Evolutionary conservation across 1,284 basidiomycete genomes (phyloP).

Genomic region (Neonothopanus nambi): DNA sequence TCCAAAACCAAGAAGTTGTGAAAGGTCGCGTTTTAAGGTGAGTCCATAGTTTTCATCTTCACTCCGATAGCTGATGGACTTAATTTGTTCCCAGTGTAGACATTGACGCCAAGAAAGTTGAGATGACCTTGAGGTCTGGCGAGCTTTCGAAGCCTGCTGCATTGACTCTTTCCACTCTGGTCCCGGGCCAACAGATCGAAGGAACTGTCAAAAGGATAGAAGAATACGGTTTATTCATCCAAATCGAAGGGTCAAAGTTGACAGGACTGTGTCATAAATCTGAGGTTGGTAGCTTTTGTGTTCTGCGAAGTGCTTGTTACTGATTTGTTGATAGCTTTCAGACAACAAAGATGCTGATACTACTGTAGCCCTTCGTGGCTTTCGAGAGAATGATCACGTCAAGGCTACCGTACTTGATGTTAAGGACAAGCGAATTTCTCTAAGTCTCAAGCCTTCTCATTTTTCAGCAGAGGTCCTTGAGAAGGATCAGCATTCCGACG

Average conservation of each 20-base stretch:
- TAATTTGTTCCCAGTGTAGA: slow-evolving; percentile 56
- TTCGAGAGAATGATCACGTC: slow-evolving; percentile 86
- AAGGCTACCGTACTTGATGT: slow-evolving; percentile 78
- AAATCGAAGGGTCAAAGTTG: slow-evolving; percentile 81
- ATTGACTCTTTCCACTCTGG: slow-evolving; percentile 59
- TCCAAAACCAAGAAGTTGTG: slow-evolving; percentile 83
- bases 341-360: slow-evolving; percentile 85
- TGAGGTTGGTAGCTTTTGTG: slow-evolving; percentile 43
- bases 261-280: slow-evolving; percentile 95
- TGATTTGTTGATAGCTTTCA: slow-evolving; percentile 56
- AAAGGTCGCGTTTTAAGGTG: slow-evolving; percentile 83
- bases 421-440: slow-evolving; percentile 82
- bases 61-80: slow-evolving; percentile 12
- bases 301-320: not conserved
- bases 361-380: slow-evolving; percentile 74
- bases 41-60: slow-evolving; percentile 18
- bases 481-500: slow-evolving; percentile 32
- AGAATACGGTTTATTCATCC: slow-evolving; percentile 90
- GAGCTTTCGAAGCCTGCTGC: slow-evolving; percentile 46
- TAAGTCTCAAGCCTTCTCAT: slow-evolving; percentile 90
- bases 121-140: slow-evolving; percentile 81
- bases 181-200: slow-evolving; percentile 75
- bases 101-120: slow-evolving; percentile 71
- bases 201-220: slow-evolving; percentile 79
- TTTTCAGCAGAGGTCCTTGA: slow-evolving; percentile 64